phyloP scores from a whole-genome alignment of 305 asterid species.

The Fraxinus sp. region DNA sequence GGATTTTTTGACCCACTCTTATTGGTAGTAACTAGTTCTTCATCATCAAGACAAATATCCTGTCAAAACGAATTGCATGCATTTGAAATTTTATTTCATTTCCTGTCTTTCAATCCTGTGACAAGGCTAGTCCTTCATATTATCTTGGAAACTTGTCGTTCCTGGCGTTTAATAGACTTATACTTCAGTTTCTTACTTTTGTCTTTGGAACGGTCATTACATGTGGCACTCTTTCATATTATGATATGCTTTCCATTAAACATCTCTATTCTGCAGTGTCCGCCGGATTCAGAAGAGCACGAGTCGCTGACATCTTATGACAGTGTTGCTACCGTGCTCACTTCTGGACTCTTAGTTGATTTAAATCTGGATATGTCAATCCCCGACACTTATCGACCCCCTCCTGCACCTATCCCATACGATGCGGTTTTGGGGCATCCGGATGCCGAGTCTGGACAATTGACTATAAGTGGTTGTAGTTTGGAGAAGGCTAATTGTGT shows the following conservation, averaged over 20 bases:
- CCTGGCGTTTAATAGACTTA: not conserved
- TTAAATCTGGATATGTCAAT: conserved; percentile 60
- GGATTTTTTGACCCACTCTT: not conserved
- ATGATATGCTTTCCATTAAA: not conserved
- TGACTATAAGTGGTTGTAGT: conserved; percentile 21
- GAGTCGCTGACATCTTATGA: conserved; percentile 55
- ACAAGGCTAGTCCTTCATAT: not conserved
- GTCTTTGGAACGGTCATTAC: not conserved
- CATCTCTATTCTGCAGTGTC: conserved; percentile 50
- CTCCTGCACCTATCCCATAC: conserved; percentile 79
- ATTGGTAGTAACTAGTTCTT: not conserved
- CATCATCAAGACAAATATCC: not conserved
- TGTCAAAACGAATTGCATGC: not conserved
- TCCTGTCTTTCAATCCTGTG: not conserved
- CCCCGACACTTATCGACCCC: conserved; percentile 68
- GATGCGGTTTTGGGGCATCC: conserved; percentile 55
- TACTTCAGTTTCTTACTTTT: not conserved
- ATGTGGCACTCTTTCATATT: not conserved
- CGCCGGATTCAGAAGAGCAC: conserved; percentile 56
- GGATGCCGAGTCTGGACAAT: conserved; percentile 31
- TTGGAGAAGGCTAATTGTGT: conserved; percentile 17
- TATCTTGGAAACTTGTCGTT: not conserved
- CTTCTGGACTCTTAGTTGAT: conserved; percentile 53
- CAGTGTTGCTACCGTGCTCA: conserved; percentile 39
- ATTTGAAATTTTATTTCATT: not conserved